A percentile compares a stretch with the other conserved stretches of the same genome.
Evolutionary conservation across 257 asterid species (phyloP).

Genomic region (Solanum appendiculatum): DNA sequence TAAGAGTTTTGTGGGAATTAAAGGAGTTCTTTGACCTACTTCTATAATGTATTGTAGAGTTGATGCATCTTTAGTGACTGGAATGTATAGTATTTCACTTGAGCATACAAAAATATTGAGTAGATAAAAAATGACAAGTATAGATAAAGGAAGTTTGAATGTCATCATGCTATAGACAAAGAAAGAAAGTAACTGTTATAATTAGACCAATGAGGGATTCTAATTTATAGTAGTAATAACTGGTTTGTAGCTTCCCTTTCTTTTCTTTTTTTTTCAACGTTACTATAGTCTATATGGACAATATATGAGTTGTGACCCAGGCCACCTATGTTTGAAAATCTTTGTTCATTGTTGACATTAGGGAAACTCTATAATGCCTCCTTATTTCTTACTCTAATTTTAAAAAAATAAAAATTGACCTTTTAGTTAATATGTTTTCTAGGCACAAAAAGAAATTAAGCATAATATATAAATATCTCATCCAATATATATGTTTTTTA

Average conservation of each 20-base stretch:
- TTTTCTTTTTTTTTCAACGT: not conserved
- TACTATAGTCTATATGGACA: not conserved
- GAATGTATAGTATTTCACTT: not conserved
- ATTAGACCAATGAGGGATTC: not conserved
- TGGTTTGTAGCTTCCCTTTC: not conserved
- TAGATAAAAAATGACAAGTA: not conserved
- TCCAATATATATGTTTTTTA: too few relatives aligned
- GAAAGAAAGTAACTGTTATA: not conserved
- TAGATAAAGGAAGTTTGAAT: not conserved
- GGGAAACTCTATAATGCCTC: not conserved
- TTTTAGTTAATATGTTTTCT: too few relatives aligned
- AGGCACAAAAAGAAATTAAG: too few relatives aligned
- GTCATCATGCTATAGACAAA: not conserved
- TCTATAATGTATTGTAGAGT: conserved; percentile 1
- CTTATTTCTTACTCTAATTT: not conserved
- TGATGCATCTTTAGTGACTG: not conserved
- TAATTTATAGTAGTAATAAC: not conserved
- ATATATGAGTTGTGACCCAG: not conserved
- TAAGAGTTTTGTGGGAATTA: not conserved
- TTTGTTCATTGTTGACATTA: not conserved
- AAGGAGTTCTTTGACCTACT: not conserved
- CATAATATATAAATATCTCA: too few relatives aligned
- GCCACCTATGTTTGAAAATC: not conserved
- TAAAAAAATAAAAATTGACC: too few relatives aligned
- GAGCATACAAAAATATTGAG: not conserved